phyloP scores from a whole-genome alignment of 2,329 filamentous ascomycete genomes.

The Paracorniculantispora psalliotae region DNA sequence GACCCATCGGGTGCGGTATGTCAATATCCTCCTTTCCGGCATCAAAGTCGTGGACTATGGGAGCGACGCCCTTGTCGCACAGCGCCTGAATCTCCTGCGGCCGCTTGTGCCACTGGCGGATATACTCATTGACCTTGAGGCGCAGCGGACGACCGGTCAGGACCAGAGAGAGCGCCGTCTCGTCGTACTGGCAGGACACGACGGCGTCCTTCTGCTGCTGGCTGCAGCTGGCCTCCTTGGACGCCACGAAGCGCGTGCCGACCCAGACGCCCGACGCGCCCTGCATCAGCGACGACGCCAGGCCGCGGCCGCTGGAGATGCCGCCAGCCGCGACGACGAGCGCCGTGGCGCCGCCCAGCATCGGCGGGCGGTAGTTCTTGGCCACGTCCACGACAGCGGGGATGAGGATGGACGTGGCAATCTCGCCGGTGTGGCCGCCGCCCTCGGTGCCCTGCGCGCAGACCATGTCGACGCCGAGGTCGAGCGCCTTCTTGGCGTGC shows the following conservation, averaged over 20 bases:
- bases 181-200: conserved; percentile 70
- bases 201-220: conserved; percentile 80
- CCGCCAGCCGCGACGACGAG: conserved; percentile 91
- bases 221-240: conserved; percentile 73
- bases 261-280: conserved; percentile 91
- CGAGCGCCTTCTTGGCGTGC: conserved; percentile 83
- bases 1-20: conserved; percentile 86
- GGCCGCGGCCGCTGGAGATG: conserved; percentile 72
- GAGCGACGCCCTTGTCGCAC: conserved; percentile 72
- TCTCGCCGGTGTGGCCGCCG: conserved; percentile 86
- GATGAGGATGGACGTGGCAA: conserved; percentile 80
- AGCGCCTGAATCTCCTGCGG: conserved; percentile 71
- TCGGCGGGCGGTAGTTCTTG: conserved; percentile 60
- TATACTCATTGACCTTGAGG: conserved; percentile 77
- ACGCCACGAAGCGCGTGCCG: conserved; percentile 85
- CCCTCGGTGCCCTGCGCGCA: conserved; percentile 92
- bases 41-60: conserved; percentile 77
- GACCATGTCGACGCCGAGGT: conserved; percentile 82
- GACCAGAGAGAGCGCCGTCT: conserved; percentile 78
- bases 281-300: conserved; percentile 80
- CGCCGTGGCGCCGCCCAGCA: conserved; percentile 64
- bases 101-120: conserved; percentile 71
- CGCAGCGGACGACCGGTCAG: conserved; percentile 76
- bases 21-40: conserved; percentile 76
- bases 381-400: conserved; percentile 85